These are phyloP conservation scores for Aspergillus hiratsukae DNA, from an alignment of 2,329 filamentous ascomycete genomes.

Conservation along the genomic window DNA sequence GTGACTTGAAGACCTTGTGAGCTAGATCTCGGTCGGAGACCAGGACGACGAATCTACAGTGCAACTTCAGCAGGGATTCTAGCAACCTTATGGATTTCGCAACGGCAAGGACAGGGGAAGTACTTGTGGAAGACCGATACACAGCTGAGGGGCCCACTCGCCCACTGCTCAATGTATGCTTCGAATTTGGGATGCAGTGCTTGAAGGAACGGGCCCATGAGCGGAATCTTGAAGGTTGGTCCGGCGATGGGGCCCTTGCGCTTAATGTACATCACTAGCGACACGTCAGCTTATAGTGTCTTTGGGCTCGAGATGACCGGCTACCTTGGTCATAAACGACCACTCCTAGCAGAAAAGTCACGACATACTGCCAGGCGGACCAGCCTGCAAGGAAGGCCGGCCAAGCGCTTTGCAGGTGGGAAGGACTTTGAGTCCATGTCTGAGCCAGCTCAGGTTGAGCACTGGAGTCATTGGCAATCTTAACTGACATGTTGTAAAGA, in stretches of 20 bases:
- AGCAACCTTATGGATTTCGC: background rate
- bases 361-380: conserved; percentile 34
- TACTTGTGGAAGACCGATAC: conserved; percentile 96
- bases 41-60: conserved; percentile 77
- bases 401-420: background rate
- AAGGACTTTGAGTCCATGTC: conserved; percentile 3
- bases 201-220: conserved; percentile 82
- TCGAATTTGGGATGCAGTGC: conserved; percentile 82
- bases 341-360: conserved; percentile 59
- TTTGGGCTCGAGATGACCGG: conserved; percentile 23
- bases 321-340: conserved; percentile 80
- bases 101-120: conserved; percentile 16
- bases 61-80: background rate
- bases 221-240: conserved; percentile 66
- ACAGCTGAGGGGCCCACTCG: conserved; percentile 81
- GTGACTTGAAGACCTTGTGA: conserved; percentile 87
- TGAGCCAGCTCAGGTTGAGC: conserved; percentile 6
- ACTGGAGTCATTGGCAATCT: conserved; percentile 9
- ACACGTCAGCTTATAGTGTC: background rate
- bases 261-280: conserved; percentile 61
- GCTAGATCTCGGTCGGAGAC: conserved; percentile 85
- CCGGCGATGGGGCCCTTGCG: conserved; percentile 68
- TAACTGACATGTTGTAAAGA: conserved; percentile 6
- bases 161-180: conserved; percentile 79
- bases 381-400: conserved; percentile 23